These are phyloP conservation scores for Boletus tomentosulus DNA, from an alignment of 768 basidiomycete genomes.

Conservation along the genomic window DNA sequence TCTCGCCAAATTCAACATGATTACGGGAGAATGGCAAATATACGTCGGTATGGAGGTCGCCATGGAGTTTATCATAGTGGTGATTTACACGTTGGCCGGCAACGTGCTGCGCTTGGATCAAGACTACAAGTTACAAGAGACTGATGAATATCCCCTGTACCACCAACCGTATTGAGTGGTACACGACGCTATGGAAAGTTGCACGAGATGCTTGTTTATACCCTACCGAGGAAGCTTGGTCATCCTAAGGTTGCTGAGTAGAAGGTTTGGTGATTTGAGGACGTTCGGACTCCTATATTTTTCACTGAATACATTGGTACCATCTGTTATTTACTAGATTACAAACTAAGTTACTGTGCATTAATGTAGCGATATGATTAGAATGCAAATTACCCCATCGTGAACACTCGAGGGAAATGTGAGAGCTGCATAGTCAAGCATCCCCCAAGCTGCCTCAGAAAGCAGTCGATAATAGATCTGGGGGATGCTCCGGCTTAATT, in stretches of 20 bases:
- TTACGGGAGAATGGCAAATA: conserved; percentile 54
- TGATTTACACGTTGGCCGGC: conserved; percentile 39
- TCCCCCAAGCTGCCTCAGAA: conserved; percentile 41
- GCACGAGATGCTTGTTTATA: neutral
- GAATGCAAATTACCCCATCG: neutral
- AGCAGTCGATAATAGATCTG: conserved; percentile 36
- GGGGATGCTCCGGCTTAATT: conserved; percentile 80
- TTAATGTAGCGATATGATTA: neutral
- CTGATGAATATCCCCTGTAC: conserved; percentile 34
- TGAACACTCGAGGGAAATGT: conserved; percentile 35
- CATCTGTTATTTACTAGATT: neutral
- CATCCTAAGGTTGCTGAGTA: neutral
- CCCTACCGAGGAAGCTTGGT: neutral
- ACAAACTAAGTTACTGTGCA: neutral
- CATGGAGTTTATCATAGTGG: conserved; percentile 52
- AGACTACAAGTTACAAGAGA: conserved; percentile 26
- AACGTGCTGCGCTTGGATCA: conserved; percentile 26
- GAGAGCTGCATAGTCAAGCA: conserved; percentile 75
- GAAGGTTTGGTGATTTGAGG: neutral
- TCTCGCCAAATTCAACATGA: conserved; percentile 52
- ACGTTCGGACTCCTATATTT: neutral
- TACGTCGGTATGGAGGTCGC: conserved; percentile 57
- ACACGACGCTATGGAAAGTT: too few relatives aligned
- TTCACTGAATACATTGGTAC: neutral
- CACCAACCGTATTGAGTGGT: conserved; percentile 23